A percentile compares a stretch with the other conserved stretches of the same genome.
Conservation (phyloP, 441 rosid species). For the Monsonia emarginata region DNA sequence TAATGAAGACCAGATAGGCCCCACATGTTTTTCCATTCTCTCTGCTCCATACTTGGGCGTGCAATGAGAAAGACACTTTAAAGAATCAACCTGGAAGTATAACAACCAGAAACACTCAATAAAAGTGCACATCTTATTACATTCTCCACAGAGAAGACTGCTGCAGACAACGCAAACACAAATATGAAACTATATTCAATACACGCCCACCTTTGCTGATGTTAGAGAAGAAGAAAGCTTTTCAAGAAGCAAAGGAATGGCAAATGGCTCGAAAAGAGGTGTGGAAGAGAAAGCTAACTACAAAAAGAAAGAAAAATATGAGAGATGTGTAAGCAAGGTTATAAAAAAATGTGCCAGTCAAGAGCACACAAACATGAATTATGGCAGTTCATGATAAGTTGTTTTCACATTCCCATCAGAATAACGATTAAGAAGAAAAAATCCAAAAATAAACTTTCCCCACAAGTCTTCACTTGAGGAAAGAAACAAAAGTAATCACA, state of each 20-base stretch:
- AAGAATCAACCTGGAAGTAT: constrained; percentile 64
- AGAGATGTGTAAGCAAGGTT: constrained; percentile 9
- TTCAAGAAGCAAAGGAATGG: constrained; percentile 74
- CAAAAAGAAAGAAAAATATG: background rate
- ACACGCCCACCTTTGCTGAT: constrained; percentile 60
- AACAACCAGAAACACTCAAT: constrained; percentile 17
- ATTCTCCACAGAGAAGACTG: constrained; percentile 15
- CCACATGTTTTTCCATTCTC: constrained; percentile 50
- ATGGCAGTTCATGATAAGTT: background rate
- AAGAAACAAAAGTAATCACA: background rate
- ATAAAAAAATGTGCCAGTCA: background rate
- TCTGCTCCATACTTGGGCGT: constrained; percentile 48
- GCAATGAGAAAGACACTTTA: constrained; percentile 58
- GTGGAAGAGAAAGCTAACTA: constrained; percentile 75
- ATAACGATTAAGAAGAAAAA: background rate
- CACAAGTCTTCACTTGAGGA: background rate
- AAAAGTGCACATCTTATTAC: constrained; percentile 15
- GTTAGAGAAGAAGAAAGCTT: constrained; percentile 81
- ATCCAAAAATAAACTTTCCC: background rate
- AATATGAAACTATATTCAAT: constrained; percentile 6
- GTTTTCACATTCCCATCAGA: background rate
- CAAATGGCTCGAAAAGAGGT: constrained; percentile 77
- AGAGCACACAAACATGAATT: constrained; percentile 6
- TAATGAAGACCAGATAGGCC: constrained; percentile 55
- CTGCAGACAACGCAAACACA: constrained; percentile 6